phyloP scores from a whole-genome alignment of 2,329 filamentous ascomycete genomes.

The Calonectria ilicicola region DNA sequence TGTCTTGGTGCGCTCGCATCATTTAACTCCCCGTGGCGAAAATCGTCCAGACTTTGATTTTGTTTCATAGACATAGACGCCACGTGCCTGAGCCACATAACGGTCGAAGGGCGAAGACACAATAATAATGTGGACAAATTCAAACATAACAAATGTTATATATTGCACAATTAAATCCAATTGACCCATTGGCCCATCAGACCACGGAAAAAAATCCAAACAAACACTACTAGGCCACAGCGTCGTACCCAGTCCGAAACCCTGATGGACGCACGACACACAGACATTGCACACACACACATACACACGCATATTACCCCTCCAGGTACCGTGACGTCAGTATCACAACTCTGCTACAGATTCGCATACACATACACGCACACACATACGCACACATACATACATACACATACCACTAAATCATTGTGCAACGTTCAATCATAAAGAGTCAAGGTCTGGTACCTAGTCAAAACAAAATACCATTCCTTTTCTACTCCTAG shows the following conservation, averaged over 20 bases:
- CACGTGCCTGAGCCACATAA: constrained; percentile 8
- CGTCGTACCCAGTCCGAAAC: neutral
- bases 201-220: too few species aligned
- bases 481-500: constrained; percentile 53
- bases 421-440: constrained; percentile 24
- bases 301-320: neutral
- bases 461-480: constrained; percentile 47
- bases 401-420: neutral
- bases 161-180: neutral
- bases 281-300: neutral
- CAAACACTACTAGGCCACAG: neutral
- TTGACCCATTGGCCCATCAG: neutral
- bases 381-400: neutral
- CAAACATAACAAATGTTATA: neutral
- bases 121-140: neutral
- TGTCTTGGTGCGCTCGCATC: neutral
- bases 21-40: neutral
- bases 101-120: neutral
- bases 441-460: constrained; percentile 27
- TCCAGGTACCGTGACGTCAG: constrained; percentile 18
- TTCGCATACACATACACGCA: neutral
- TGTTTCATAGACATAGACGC: constrained; percentile 4
- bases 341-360: neutral
- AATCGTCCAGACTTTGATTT: neutral
- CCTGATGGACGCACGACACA: neutral